Evolutionary conservation across 805 yeast genomes (phyloP).

Genomic region (Brettanomyces custersianus): DNA sequence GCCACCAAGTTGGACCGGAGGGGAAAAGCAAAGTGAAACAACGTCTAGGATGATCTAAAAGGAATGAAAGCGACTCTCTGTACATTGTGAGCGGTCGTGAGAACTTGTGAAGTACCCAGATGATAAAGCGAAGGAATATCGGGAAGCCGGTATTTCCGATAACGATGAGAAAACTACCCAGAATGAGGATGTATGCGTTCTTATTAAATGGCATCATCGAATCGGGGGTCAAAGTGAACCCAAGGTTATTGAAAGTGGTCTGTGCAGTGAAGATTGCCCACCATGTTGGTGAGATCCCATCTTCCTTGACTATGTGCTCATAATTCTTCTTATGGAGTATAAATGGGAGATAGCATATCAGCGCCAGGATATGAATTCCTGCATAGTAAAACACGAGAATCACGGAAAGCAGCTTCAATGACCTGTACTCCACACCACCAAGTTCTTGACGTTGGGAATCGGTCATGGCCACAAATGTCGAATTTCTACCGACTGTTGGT

Average conservation of each 20-base stretch:
- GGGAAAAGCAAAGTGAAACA: conserved; percentile 93
- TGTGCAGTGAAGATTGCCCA: conserved; percentile 85
- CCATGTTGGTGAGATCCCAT: conserved; percentile 76
- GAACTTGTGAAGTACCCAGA: conserved; percentile 68
- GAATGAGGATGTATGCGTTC: conserved; percentile 56
- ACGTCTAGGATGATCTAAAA: conserved; percentile 93
- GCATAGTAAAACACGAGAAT: conserved; percentile 60
- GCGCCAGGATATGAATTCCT: conserved; percentile 60
- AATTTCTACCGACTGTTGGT: conserved; percentile 89
- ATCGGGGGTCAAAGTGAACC: conserved; percentile 71
- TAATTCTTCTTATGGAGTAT: conserved; percentile 35
- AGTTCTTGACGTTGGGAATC: conserved; percentile 85
- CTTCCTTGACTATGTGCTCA: conserved; percentile 31
- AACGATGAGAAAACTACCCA: conserved; percentile 62
- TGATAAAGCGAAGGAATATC: conserved; percentile 63
- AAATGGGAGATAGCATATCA: conserved; percentile 56
- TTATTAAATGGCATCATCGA: conserved; percentile 64
- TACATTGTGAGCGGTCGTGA: conserved; percentile 55
- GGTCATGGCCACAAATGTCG: conserved; percentile 76
- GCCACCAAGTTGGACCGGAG: conserved; percentile 92
- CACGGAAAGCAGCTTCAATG: conserved; percentile 66
- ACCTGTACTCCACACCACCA: conserved; percentile 96
- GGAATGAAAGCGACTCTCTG: conserved; percentile 73
- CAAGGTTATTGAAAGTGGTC: conserved; percentile 79
- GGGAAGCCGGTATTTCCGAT: conserved; percentile 97